phyloP scores from a whole-genome alignment of 1,284 basidiomycete genomes.

The Boletus subluridellus region DNA sequence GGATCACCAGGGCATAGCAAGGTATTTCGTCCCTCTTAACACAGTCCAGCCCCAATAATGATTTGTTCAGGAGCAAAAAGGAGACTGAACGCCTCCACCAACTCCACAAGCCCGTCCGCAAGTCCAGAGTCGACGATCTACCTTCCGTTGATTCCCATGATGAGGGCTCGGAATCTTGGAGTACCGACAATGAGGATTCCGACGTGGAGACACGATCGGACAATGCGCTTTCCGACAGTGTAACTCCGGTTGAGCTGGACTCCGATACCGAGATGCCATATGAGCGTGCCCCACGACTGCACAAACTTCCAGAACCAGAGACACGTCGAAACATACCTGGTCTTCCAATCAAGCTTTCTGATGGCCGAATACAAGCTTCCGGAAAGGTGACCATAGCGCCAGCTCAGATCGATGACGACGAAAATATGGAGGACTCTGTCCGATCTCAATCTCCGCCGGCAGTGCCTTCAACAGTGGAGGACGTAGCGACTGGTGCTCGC shows the following conservation, averaged over 20 bases:
- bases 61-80: slow-evolving; percentile 65
- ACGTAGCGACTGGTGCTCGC: slow-evolving; percentile 71
- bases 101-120: slow-evolving; percentile 57
- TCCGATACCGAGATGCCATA: slow-evolving; percentile 73
- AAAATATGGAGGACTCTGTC: slow-evolving; percentile 34
- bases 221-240: slow-evolving; percentile 21
- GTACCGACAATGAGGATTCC: slow-evolving; percentile 42
- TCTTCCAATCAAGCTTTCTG: slow-evolving; percentile 81
- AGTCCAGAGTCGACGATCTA: slow-evolving; percentile 50
- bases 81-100: slow-evolving; percentile 64
- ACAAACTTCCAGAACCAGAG: slow-evolving; percentile 43
- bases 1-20: slow-evolving; percentile 68
- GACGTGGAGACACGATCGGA: slow-evolving; percentile 30
- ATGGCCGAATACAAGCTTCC: slow-evolving; percentile 69
- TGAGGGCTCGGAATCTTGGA: slow-evolving; percentile 57
- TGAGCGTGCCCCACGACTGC: slow-evolving; percentile 57
- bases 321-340: slow-evolving; percentile 57
- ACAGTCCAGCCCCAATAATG: not conserved
- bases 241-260: slow-evolving; percentile 30
- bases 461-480: slow-evolving; percentile 44
- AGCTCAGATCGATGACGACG: slow-evolving; percentile 40
- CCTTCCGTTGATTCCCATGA: slow-evolving; percentile 63
- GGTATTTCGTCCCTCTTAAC: slow-evolving; percentile 42
- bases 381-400: slow-evolving; percentile 42
- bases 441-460: slow-evolving; percentile 27